phyloP scores from a whole-genome alignment of 2,329 filamentous ascomycete species.

The Fusarium penzigii region DNA sequence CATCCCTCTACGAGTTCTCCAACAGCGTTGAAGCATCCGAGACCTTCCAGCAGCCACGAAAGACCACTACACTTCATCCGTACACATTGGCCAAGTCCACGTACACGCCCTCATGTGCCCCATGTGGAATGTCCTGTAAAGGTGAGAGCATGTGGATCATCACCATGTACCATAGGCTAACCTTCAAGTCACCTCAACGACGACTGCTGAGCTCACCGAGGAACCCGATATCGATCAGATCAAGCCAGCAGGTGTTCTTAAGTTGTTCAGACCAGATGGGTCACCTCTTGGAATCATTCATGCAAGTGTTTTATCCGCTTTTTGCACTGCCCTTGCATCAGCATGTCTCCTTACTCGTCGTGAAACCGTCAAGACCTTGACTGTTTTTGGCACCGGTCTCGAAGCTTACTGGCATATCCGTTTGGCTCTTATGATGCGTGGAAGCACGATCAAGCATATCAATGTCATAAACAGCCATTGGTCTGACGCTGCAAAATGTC shows the following conservation, averaged over 20 bases:
- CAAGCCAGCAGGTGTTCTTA: slow-evolving; percentile 65
- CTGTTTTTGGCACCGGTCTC: slow-evolving; percentile 83
- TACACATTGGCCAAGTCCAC: slow-evolving; percentile 60
- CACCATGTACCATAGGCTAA: slow-evolving; percentile 3
- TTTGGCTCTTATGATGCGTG: slow-evolving; percentile 74
- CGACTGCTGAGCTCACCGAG: slow-evolving; percentile 40
- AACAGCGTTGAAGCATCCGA: slow-evolving; percentile 50
- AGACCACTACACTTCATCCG: slow-evolving; percentile 49
- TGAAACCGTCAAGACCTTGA: slow-evolving; percentile 69
- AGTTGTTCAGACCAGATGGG: slow-evolving; percentile 65
- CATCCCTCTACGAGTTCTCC: slow-evolving; percentile 63
- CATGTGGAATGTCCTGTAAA: slow-evolving; percentile 68
- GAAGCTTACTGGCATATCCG: slow-evolving; percentile 96
- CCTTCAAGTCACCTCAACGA: slow-evolving; percentile 62
- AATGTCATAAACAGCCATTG: slow-evolving; percentile 81
- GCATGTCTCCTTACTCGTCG: slow-evolving; percentile 67
- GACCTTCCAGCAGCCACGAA: slow-evolving; percentile 56
- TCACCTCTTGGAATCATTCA: slow-evolving; percentile 68
- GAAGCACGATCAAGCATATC: slow-evolving; percentile 71
- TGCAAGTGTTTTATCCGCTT: slow-evolving; percentile 74
- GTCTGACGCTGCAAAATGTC: slow-evolving; percentile 53
- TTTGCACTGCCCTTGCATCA: slow-evolving; percentile 74
- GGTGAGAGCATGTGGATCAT: slow-evolving; percentile 36
- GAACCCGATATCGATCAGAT: slow-evolving; percentile 36
- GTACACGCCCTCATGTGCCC: slow-evolving; percentile 73